These are phyloP conservation scores for Mycena haematopus DNA, from an alignment of 768 basidiomycete species.

Conservation along the genomic window DNA sequence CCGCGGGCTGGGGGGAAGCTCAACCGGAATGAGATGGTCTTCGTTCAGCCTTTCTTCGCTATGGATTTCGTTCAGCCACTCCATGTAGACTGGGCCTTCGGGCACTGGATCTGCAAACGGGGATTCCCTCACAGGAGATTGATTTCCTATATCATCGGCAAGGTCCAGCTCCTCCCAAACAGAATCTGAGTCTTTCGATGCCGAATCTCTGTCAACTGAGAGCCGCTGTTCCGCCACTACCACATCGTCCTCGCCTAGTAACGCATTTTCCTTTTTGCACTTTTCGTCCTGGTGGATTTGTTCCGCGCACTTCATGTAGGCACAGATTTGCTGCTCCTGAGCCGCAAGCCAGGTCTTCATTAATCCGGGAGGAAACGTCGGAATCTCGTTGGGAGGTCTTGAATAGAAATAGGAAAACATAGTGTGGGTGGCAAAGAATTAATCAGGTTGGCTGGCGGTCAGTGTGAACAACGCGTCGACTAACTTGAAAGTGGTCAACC, in stretches of 20 bases:
- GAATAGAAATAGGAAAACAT: neutral
- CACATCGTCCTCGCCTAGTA: neutral
- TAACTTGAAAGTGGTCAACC: neutral
- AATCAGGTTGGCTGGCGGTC: too few species aligned
- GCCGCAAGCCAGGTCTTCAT: neutral
- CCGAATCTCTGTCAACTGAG: neutral
- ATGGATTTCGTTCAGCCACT: neutral
- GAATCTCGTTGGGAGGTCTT: neutral
- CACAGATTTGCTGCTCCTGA: conserved; percentile 2
- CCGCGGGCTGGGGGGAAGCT: neutral
- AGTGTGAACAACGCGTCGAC: neutral
- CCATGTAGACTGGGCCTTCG: neutral
- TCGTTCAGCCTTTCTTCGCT: neutral
- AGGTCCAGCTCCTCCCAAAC: neutral
- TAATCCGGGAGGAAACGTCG: neutral
- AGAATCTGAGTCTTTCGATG: neutral
- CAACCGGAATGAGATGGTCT: neutral
- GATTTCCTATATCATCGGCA: neutral
- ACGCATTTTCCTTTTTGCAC: neutral
- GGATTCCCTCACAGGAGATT: neutral
- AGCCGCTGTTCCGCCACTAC: neutral
- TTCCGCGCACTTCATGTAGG: neutral
- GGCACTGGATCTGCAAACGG: neutral
- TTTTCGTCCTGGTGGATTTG: conserved; percentile 3
- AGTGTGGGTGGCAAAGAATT: neutral